Conservation (phyloP, 1,139 yeast species). For the Debaryomycetaceae sp. region DNA sequence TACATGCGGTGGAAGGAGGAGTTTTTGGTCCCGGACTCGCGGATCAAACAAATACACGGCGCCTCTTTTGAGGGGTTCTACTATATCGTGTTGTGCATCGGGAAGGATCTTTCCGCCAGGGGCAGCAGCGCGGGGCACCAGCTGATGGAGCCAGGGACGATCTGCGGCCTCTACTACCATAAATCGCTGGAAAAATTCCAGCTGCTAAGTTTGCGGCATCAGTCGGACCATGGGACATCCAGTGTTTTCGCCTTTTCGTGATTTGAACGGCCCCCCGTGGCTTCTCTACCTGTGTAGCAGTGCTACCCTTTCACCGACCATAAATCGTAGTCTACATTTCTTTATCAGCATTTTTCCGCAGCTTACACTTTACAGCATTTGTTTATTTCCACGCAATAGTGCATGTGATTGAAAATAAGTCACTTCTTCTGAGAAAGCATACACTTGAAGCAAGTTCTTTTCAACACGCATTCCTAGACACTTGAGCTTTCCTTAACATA, state of each 20-base stretch:
- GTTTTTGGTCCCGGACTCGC: constrained; percentile 72
- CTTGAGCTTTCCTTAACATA: too few species aligned
- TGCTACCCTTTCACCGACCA: too few species aligned
- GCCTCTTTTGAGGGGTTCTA: constrained; percentile 93
- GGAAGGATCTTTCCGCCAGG: constrained; percentile 15
- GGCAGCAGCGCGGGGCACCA: constrained; percentile 3
- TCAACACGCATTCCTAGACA: too few species aligned
- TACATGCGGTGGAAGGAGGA: constrained; percentile 96
- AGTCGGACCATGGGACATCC: constrained; percentile 20
- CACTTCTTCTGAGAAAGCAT: too few species aligned
- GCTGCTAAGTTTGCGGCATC: constrained; percentile 25
- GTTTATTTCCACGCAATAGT: too few species aligned
- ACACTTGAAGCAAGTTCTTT: too few species aligned
- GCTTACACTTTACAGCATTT: too few species aligned
- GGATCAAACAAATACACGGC: constrained; percentile 54
- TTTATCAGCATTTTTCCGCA: too few species aligned
- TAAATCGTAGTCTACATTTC: too few species aligned
- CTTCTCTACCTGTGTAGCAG: too few species aligned
- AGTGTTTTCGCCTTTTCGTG: constrained; percentile 15
- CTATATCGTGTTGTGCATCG: constrained; percentile 72
- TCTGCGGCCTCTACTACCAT: constrained; percentile 76
- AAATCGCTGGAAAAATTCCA: constrained; percentile 70
- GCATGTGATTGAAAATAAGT: too few species aligned
- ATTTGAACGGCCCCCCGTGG: too few species aligned
- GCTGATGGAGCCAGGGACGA: constrained; percentile 37